A percentile compares a stretch with the other conserved stretches of the same genome.
Evolutionary conservation across 2,329 filamentous ascomycete species (phyloP).

Genomic region (Hirsutella minnesotensis): DNA sequence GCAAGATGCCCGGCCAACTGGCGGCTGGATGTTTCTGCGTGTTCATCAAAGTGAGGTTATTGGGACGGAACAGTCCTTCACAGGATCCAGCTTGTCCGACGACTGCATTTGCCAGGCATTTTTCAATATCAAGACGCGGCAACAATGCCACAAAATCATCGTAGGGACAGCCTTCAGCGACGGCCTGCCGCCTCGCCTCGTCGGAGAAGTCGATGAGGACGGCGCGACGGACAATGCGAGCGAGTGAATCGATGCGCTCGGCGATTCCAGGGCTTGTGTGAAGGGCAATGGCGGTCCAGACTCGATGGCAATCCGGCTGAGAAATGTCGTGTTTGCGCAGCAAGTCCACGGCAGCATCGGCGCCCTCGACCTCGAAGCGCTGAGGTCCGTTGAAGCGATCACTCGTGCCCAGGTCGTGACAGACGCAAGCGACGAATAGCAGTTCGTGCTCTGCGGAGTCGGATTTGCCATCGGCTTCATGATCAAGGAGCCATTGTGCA

Average conservation of each 20-base stretch:
- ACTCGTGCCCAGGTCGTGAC: slow-evolving; percentile 23
- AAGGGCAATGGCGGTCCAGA: slow-evolving; percentile 23
- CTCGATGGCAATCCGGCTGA: slow-evolving; percentile 14
- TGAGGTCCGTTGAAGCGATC: slow-evolving; percentile 16
- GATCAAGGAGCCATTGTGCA: slow-evolving; percentile 11
- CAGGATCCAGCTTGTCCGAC: slow-evolving; percentile 12
- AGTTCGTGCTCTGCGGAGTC: slow-evolving; percentile 6
- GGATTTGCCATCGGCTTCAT: slow-evolving; percentile 7
- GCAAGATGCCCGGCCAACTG: slow-evolving; percentile 19
- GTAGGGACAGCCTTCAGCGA: slow-evolving; percentile 1
- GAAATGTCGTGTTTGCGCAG: slow-evolving; percentile 13
- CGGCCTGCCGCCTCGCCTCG: not conserved
- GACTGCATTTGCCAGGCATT: slow-evolving; percentile 14
- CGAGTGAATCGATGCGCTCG: slow-evolving; percentile 21
- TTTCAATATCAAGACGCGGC: slow-evolving; percentile 14
- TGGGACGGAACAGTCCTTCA: slow-evolving; percentile 9
- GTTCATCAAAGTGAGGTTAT: slow-evolving; percentile 13
- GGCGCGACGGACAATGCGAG: slow-evolving; percentile 17
- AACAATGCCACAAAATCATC: slow-evolving; percentile 11
- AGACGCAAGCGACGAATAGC: slow-evolving; percentile 22
- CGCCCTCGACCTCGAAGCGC: slow-evolving; percentile 23
- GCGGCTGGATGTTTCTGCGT: slow-evolving; percentile 16
- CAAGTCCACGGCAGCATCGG: slow-evolving; percentile 16
- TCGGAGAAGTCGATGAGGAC: slow-evolving; percentile 20
- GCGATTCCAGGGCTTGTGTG: slow-evolving; percentile 23